A percentile compares a stretch with the other conserved stretches of the same genome.
Evolutionary conservation across 768 basidiomycete genomes (phyloP).

Genomic region (Pleurotus pulmonarius): DNA sequence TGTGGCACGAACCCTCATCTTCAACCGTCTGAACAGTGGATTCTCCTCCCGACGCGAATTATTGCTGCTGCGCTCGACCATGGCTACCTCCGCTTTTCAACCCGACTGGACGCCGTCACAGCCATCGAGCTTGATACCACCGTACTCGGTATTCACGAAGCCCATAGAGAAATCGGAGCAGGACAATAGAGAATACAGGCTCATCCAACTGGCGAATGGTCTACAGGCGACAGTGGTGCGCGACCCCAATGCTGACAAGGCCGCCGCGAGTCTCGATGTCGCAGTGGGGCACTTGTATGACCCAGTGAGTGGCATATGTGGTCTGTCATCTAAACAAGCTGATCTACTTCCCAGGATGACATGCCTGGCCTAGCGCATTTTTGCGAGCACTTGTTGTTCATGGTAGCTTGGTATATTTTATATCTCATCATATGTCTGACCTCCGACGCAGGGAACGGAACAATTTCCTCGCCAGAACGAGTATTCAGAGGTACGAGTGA

Average conservation of each 20-base stretch:
- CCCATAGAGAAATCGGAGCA: constrained; percentile 67
- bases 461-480: constrained; percentile 92
- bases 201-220: constrained; percentile 83
- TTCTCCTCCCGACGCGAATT: neutral
- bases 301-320: constrained; percentile 56
- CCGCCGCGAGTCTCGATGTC: constrained; percentile 92
- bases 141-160: constrained; percentile 53
- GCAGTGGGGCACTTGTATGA: constrained; percentile 92
- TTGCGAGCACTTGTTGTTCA: constrained; percentile 94
- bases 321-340: neutral
- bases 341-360: constrained; percentile 53
- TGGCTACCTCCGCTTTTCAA: constrained; percentile 17
- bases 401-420: constrained; percentile 51
- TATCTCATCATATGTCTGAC: constrained; percentile 2
- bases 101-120: constrained; percentile 27
- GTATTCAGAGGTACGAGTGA: constrained; percentile 68
- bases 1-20: neutral
- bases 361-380: constrained; percentile 95
- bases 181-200: constrained; percentile 76
- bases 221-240: constrained; percentile 83
- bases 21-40: neutral
- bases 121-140: constrained; percentile 23
- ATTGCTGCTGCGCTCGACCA: neutral
- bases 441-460: constrained; percentile 61
- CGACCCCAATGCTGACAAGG: constrained; percentile 87